These are phyloP conservation scores for Ambrosia trifida DNA, from an alignment of 129 eudicot species.

Conservation along the genomic window DNA sequence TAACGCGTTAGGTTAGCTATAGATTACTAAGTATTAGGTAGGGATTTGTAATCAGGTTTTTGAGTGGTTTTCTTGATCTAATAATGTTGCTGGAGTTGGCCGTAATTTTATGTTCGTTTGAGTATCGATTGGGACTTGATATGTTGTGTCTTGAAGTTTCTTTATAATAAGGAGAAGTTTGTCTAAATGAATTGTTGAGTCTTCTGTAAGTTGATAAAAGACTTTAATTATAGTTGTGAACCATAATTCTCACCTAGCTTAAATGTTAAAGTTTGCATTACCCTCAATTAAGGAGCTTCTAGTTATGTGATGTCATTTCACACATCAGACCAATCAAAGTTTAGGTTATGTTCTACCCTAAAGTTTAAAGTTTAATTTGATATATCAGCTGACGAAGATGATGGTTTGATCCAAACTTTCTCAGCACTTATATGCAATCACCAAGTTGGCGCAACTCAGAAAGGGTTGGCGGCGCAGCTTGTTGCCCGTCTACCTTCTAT, in stretches of 20 bases:
- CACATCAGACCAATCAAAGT: neutral
- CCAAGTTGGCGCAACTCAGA: too few species aligned
- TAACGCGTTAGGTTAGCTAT: too few species aligned
- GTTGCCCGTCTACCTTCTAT: too few species aligned
- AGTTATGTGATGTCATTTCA: neutral
- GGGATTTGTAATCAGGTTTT: too few species aligned
- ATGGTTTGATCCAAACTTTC: slow-evolving; percentile 7
- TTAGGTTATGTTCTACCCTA: neutral
- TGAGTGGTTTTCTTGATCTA: too few species aligned
- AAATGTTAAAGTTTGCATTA: slow-evolving; percentile 9
- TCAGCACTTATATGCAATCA: slow-evolving; percentile 14
- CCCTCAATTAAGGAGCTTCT: slow-evolving; percentile 14
- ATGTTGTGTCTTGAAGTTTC: slow-evolving; percentile 5
- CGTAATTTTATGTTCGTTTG: too few species aligned
- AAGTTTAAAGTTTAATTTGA: neutral
- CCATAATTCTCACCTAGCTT: neutral
- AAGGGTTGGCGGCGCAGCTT: too few species aligned
- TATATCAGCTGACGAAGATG: neutral
- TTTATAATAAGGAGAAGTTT: neutral
- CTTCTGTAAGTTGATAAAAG: neutral
- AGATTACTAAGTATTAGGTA: too few species aligned
- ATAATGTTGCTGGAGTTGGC: too few species aligned
- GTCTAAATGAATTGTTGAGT: neutral
- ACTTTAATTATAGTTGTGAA: slow-evolving; percentile 6
- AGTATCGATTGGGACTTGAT: too few species aligned